Evolutionary conservation across 345 rosid genomes (phyloP).

Genomic region (Iberis pinnata): DNA sequence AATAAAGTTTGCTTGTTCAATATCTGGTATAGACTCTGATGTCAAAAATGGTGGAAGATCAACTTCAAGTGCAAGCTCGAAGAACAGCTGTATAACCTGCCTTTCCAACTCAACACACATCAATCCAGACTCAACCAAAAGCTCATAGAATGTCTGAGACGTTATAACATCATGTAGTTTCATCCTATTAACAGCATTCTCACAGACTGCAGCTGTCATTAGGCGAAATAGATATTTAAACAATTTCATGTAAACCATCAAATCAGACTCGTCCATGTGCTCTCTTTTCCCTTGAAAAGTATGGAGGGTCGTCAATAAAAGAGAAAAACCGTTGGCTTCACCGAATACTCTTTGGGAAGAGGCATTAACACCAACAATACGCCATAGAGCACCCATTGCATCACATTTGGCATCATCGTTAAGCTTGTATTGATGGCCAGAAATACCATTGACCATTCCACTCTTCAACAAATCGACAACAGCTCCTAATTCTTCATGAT

Average conservation of each 20-base stretch:
- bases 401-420: constrained; percentile 76
- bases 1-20: constrained; percentile 43
- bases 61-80: constrained; percentile 88
- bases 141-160: constrained; percentile 81
- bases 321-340: constrained; percentile 92
- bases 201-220: constrained; percentile 69
- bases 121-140: constrained; percentile 78
- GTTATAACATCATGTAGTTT: constrained; percentile 61
- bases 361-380: constrained; percentile 63
- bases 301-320: constrained; percentile 72
- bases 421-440: constrained; percentile 75
- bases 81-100: constrained; percentile 72
- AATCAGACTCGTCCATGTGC: constrained; percentile 39
- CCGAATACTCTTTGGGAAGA: constrained; percentile 80
- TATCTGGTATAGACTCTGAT: constrained; percentile 42
- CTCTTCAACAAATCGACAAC: constrained; percentile 82
- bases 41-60: constrained; percentile 72
- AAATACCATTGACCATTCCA: constrained; percentile 71
- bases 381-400: constrained; percentile 82
- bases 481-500: constrained; percentile 76
- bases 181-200: constrained; percentile 62
- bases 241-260: constrained; percentile 46
- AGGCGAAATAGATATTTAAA: constrained; percentile 76
- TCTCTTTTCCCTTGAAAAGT: constrained; percentile 63
- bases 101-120: constrained; percentile 77